phyloP scores from a whole-genome alignment of 2,329 filamentous ascomycete species.

The Colletotrichum caudatum region DNA sequence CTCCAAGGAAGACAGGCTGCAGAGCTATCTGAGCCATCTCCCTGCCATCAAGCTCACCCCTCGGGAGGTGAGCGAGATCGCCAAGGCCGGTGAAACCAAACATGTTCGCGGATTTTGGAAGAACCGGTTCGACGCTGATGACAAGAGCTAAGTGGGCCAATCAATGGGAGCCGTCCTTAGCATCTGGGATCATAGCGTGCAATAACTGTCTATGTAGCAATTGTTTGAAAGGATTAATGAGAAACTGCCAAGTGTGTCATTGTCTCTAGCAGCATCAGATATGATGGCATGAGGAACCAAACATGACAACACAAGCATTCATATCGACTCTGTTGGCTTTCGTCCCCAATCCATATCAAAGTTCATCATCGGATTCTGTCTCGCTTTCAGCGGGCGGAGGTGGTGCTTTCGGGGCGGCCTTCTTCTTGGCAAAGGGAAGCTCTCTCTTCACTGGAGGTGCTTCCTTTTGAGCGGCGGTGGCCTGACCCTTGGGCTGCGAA shows the following conservation, averaged over 20 bases:
- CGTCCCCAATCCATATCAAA: constrained; percentile 51
- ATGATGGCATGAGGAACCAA: too few relatives aligned
- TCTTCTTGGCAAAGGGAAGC: constrained; percentile 60
- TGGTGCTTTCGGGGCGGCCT: constrained; percentile 45
- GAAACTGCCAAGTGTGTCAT: not conserved
- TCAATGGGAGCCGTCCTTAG: not conserved
- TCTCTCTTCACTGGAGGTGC: constrained; percentile 54
- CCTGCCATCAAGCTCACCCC: constrained; percentile 69
- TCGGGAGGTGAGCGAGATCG: constrained; percentile 68
- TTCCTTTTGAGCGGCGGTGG: constrained; percentile 10
- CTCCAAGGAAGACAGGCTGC: constrained; percentile 67
- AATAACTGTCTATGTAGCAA: not conserved
- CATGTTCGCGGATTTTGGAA: constrained; percentile 72
- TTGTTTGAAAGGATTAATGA: not conserved
- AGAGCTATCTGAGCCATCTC: constrained; percentile 64
- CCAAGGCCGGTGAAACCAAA: constrained; percentile 67
- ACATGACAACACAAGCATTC: not conserved
- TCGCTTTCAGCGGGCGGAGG: constrained; percentile 56
- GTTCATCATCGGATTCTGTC: constrained; percentile 68
- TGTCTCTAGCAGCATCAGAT: not conserved
- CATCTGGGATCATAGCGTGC: not conserved
- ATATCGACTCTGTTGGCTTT: constrained; percentile 1
- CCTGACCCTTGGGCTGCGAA: constrained; percentile 34
- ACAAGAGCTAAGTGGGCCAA: constrained; percentile 54
- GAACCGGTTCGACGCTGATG: constrained; percentile 63